Evolutionary conservation across 257 asterid genomes (phyloP).

Genomic region (Solanum clarkiae): DNA sequence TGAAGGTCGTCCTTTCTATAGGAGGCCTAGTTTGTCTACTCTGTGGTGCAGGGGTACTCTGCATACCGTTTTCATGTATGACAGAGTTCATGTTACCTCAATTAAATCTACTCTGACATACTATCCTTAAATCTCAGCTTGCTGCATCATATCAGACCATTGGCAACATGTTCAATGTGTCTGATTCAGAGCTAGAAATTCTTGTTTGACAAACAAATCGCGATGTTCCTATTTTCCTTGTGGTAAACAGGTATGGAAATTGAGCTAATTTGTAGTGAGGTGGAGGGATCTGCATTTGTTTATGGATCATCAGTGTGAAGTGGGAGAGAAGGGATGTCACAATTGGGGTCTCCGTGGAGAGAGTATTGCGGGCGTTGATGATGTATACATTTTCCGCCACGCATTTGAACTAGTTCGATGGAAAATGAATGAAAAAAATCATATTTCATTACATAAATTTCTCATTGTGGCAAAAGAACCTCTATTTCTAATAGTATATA

Average conservation of each 20-base stretch:
- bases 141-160: background rate
- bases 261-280: background rate
- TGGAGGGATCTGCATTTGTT: background rate
- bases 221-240: background rate
- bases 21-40: slow-evolving; percentile 25
- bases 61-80: slow-evolving; percentile 50
- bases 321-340: no score
- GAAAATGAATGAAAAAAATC: no score
- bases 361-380: background rate
- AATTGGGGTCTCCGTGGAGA: background rate
- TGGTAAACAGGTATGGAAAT: background rate
- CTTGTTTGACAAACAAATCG: background rate
- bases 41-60: slow-evolving; percentile 46
- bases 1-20: slow-evolving; percentile 39
- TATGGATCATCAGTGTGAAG: background rate
- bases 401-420: no score
- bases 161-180: background rate
- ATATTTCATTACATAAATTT: no score
- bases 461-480: no score
- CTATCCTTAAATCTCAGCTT: background rate
- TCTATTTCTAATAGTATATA: no score
- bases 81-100: background rate
- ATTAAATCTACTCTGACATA: background rate
- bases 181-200: background rate
- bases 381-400: background rate